Conservation (phyloP, 192 early-diverging fungal species). For the Linnemannia schmuckeri region DNA sequence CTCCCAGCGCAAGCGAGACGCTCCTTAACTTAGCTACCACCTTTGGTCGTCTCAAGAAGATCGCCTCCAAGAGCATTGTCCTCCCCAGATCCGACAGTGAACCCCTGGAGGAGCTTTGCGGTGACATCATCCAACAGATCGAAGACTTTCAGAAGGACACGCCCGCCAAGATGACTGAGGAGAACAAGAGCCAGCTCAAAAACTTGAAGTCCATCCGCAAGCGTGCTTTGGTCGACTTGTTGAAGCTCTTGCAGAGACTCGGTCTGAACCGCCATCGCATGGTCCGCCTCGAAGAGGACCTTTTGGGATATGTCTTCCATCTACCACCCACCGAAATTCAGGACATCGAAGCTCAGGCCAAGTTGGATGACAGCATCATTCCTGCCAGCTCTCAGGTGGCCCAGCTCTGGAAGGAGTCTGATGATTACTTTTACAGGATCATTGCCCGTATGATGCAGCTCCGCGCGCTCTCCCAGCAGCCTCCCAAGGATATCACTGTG, state of each 20-base stretch:
- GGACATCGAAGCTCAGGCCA: conserved; percentile 49
- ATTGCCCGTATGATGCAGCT: conserved; percentile 75
- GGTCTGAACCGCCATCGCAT: conserved; percentile 67
- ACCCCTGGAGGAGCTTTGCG: conserved; percentile 63
- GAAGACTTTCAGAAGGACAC: conserved; percentile 72
- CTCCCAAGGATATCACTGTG: conserved; percentile 71
- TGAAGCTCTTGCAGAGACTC: conserved; percentile 77
- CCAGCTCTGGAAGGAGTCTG: conserved; percentile 67
- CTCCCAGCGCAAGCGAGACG: conserved; percentile 55
- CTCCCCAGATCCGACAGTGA: conserved; percentile 31
- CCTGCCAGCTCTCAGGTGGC: conserved; percentile 47
- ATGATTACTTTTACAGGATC: conserved; percentile 78
- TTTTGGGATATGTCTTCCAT: conserved; percentile 60
- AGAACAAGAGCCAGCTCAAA: conserved; percentile 70
- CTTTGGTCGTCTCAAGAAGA: conserved; percentile 54
- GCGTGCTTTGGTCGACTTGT: conserved; percentile 82
- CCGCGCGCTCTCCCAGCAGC: conserved; percentile 58
- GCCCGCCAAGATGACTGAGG: conserved; percentile 64
- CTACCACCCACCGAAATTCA: conserved; percentile 54
- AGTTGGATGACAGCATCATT: conserved; percentile 40
- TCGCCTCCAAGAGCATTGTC: conserved; percentile 56
- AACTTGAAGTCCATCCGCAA: conserved; percentile 78
- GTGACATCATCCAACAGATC: conserved; percentile 67
- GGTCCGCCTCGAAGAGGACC: conserved; percentile 55
- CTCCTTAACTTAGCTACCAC: conserved; percentile 61